Evolutionary conservation across 2,329 filamentous ascomycete species (phyloP).

Genomic region (Aureobasidium sp.): DNA sequence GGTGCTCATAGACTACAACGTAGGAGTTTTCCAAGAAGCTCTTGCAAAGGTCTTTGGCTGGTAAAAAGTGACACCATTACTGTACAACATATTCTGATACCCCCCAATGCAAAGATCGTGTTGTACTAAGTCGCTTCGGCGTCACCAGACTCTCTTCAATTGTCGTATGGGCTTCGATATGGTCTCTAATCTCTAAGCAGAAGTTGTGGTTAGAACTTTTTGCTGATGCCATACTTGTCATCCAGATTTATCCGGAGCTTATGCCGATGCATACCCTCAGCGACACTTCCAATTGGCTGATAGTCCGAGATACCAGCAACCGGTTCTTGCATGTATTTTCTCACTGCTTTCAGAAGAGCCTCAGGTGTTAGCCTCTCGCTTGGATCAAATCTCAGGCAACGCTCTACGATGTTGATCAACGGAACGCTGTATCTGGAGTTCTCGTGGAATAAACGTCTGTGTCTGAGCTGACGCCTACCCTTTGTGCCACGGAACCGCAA

Average conservation of each 20-base stretch:
- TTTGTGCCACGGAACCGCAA: no score
- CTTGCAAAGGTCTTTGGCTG: slow-evolving; percentile 64
- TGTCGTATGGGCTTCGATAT: background rate
- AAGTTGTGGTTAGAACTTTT: background rate
- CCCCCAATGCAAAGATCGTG: background rate
- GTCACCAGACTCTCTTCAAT: background rate
- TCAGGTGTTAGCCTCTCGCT: background rate
- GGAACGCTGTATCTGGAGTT: background rate
- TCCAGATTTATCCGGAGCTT: background rate
- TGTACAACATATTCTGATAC: background rate
- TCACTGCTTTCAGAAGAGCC: background rate
- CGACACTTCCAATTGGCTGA: no score
- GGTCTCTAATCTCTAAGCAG: background rate
- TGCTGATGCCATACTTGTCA: background rate
- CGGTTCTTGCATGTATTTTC: background rate
- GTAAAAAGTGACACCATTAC: background rate
- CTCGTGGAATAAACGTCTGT: background rate
- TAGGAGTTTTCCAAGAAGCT: slow-evolving; percentile 71
- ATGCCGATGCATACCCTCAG: background rate
- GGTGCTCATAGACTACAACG: slow-evolving; percentile 78
- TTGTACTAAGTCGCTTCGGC: background rate
- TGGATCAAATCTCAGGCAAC: background rate
- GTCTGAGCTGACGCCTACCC: no score
- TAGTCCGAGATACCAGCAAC: background rate
- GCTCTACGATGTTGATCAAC: background rate